Evolutionary conservation across 2,329 filamentous ascomycete genomes (phyloP), one percentile per base, ranked within the genome.

Genomic region (Pestalotiopsis sp.): DNA sequence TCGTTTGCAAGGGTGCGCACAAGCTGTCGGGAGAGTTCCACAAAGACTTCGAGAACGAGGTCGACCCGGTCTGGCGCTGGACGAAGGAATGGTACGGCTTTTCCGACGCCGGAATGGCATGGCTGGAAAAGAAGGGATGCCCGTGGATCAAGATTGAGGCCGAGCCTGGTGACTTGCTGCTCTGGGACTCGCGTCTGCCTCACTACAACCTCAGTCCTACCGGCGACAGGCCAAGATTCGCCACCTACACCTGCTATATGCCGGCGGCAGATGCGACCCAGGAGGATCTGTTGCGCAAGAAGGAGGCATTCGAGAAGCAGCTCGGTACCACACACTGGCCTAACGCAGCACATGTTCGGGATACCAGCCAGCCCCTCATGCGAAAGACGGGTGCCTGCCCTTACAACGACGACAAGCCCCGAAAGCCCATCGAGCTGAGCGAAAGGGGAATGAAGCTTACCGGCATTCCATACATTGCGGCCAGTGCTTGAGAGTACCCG

Each of bases 401-500:
- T 71, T 66, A 66, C 36, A 66, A 74, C 65, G 73, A 75, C 13
- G 73, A 81, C 69, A 80, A 81, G 45, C 75, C 80, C 17, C 73
- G 76, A 13, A 73, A 77, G 71, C 83, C 83, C 0, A 71, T 81
- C 1, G 79, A 82, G 25, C 70, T 85, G 40, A 75, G 75, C 68
- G 83, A 84, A 75, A 71, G 82, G 27, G 80, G 79, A 1, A 84
- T 81, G 72, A 83, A 80, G 72, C 72, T 86, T 66, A 86, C 83
- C 2, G 84, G 84, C 2, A 84, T 86, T 69, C 83, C 84, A 12
- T 86, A 85, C 20, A 74, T 77, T 66, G 36, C 64, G n/a, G 49
- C 64, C 6, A 57, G 45, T 23, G 64, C 64, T 40, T 66, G 23
- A 59, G 23, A 27, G n/a, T 23, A 59, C 20, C 17, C 23, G 20